Conservation (phyloP, 2,329 filamentous ascomycete species). For the Exophiala sp. region DNA sequence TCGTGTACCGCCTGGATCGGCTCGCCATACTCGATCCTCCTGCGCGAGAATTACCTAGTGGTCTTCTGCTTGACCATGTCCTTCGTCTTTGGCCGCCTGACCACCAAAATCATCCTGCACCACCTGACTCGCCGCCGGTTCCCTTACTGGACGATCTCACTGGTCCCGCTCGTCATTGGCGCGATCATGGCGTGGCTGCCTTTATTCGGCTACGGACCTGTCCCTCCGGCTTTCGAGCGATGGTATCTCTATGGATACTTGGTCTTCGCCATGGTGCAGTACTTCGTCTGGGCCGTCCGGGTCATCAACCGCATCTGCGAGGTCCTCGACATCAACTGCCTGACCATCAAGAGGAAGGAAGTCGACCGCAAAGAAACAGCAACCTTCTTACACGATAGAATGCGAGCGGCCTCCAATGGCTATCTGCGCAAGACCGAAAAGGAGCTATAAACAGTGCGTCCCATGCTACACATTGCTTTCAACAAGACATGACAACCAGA, state of each 20-base stretch:
- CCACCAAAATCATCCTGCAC: conserved; percentile 96
- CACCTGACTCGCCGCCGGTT: conserved; percentile 91
- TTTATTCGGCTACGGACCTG: conserved; percentile 58
- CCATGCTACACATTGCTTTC: not conserved
- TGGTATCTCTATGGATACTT: conserved; percentile 82
- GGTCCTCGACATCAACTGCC: conserved; percentile 86
- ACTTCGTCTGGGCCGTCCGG: conserved; percentile 86
- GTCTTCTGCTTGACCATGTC: conserved; percentile 90
- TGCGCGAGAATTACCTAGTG: conserved; percentile 78
- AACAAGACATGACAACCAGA: not conserved
- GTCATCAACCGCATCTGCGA: conserved; percentile 88
- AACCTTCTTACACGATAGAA: not conserved
- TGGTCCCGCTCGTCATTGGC: conserved; percentile 78
- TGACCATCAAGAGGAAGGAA: conserved; percentile 61
- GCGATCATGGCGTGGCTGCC: conserved; percentile 79
- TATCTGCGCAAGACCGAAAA: conserved; percentile 16
- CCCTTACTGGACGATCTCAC: conserved; percentile 91
- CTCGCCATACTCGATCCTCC: conserved; percentile 76
- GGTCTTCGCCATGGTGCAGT: conserved; percentile 73
- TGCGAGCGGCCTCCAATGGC: conserved; percentile 7
- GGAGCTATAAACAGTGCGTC: conserved; percentile 7
- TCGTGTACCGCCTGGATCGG: conserved; percentile 79
- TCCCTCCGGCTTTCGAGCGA: conserved; percentile 61
- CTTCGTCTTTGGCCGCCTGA: conserved; percentile 97
- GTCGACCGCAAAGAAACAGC: conserved; percentile 4